Percentiles rank a stretch among this genome's conserved stretches.
Conservation (phyloP, 2,329 filamentous ascomycete genomes). For the Xylaria multiplex region DNA sequence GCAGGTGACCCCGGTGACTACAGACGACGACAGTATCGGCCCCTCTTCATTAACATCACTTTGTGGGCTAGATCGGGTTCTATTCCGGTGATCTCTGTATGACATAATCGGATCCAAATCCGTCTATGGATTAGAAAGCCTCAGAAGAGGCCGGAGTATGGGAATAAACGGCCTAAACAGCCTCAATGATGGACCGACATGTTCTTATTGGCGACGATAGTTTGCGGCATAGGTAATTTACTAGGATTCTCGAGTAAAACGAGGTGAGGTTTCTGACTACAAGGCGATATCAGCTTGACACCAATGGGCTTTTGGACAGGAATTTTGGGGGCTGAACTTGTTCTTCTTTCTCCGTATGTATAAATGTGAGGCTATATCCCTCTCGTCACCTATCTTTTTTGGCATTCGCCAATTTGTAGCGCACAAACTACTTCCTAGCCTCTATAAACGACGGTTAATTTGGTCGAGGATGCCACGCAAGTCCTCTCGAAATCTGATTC, state of each 20-base stretch:
- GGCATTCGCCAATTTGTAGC: not conserved
- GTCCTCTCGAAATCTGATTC: not conserved
- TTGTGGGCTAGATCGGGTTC: not conserved
- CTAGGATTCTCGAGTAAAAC: not conserved
- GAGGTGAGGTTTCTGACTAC: not conserved
- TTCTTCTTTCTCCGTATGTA: not conserved
- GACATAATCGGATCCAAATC: not conserved
- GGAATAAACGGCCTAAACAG: not conserved
- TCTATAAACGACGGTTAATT: not conserved
- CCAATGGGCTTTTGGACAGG: not conserved
- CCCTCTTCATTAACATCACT: not conserved
- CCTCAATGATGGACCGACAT: not conserved
- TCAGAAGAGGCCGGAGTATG: too few relatives aligned
- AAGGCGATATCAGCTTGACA: not conserved
- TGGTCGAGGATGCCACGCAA: not conserved
- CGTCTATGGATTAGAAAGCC: not conserved
- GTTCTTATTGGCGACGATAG: not conserved
- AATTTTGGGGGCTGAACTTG: not conserved
- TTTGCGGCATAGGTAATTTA: not conserved
- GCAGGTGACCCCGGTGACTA: not conserved
- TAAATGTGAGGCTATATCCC: not conserved
- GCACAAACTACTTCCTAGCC: too few relatives aligned
- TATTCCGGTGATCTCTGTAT: not conserved
- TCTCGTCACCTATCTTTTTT: not conserved
- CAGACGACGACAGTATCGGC: not conserved